These are phyloP conservation scores for Draba incana DNA, from an alignment of 345 rosid genomes.

Conservation along the genomic window DNA sequence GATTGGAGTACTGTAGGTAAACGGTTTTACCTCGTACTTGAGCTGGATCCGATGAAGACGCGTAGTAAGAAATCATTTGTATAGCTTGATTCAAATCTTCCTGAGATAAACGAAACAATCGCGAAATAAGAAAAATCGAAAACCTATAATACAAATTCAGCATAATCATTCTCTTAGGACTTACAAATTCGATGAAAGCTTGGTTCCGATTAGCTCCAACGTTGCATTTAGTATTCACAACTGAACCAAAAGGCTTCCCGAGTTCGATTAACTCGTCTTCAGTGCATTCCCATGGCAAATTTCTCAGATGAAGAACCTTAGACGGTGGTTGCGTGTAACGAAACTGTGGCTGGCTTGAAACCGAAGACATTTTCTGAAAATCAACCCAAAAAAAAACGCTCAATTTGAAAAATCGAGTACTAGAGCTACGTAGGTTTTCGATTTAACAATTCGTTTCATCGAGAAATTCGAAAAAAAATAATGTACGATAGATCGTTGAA, in stretches of 20 bases:
- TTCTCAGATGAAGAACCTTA: conserved; percentile 96
- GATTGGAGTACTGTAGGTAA: conserved; percentile 93
- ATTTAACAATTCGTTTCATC: no score
- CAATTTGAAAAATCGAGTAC: no score
- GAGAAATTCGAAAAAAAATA: no score
- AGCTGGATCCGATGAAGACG: conserved; percentile 97
- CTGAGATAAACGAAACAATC: conserved; percentile 47
- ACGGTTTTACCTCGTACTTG: conserved; percentile 99
- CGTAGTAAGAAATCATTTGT: conserved; percentile 94
- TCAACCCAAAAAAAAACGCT: no score
- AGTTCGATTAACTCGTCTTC: conserved; percentile 93
- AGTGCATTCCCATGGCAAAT: conserved; percentile 99
- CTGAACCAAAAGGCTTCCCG: conserved; percentile 97
- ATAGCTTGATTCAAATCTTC: conserved; percentile 98
- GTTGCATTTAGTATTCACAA: conserved; percentile 96
- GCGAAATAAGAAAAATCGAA: conserved; percentile 5
- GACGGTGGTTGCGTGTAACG: conserved; percentile 99
- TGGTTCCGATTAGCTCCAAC: conserved; percentile 98
- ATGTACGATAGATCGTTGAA: no score
- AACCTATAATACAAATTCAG: neutral
- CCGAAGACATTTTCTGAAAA: conserved; percentile 68
- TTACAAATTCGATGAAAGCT: conserved; percentile 98
- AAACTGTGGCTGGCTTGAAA: conserved; percentile 95
- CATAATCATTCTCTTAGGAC: conserved; percentile 38
- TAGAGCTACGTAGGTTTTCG: no score